These are phyloP conservation scores for Trametes meyenii DNA, from an alignment of 768 basidiomycete species.

Conservation along the genomic window DNA sequence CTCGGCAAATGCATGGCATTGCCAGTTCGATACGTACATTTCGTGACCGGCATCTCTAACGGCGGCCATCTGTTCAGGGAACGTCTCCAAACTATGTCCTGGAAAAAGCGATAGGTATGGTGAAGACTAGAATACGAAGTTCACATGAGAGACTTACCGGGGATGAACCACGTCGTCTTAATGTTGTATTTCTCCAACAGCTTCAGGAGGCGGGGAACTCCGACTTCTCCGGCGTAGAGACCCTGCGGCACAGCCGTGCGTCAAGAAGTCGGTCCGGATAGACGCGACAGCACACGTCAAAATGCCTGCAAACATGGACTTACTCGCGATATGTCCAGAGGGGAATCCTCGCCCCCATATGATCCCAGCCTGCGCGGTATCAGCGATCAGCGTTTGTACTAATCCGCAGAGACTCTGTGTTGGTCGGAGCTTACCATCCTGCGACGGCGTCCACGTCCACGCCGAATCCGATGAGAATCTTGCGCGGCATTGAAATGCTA, in stretches of 20 bases:
- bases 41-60: constrained; percentile 77
- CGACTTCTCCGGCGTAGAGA: constrained; percentile 78
- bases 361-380: constrained; percentile 57
- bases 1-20: neutral
- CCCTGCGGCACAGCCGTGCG: constrained; percentile 39
- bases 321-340: constrained; percentile 68
- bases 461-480: constrained; percentile 61
- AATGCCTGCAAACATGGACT: constrained; percentile 5
- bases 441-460: constrained; percentile 80
- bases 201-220: constrained; percentile 66
- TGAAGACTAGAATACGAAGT: neutral
- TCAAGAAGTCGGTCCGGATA: neutral
- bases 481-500: constrained; percentile 49
- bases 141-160: constrained; percentile 42
- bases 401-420: neutral
- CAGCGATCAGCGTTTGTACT: neutral
- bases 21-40: constrained; percentile 41
- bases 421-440: constrained; percentile 57
- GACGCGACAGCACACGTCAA: neutral
- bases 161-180: constrained; percentile 76
- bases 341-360: constrained; percentile 75
- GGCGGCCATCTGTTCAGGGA: constrained; percentile 68
- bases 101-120: neutral
- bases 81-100: constrained; percentile 77
- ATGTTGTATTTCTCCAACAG: constrained; percentile 72